phyloP scores from a whole-genome alignment of 176 grass and related monocot genomes.

The Otatea glauca region DNA sequence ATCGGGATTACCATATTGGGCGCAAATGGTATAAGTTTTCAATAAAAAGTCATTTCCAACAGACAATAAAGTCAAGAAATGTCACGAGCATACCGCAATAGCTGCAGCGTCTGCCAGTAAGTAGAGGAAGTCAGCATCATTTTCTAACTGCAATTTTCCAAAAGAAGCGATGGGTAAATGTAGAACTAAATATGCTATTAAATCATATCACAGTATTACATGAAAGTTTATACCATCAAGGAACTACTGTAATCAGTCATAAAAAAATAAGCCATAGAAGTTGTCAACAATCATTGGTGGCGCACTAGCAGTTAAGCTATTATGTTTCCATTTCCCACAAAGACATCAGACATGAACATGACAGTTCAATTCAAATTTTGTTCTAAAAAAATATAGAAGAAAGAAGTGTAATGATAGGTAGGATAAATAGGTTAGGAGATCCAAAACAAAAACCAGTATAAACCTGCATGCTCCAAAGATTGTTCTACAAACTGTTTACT shows the following conservation, averaged over 20 bases:
- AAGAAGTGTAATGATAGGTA: background rate
- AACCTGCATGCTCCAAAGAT: conserved; percentile 10
- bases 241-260: background rate
- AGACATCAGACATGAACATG: background rate
- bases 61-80: conserved; percentile 34
- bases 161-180: conserved; percentile 11
- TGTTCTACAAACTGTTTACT: background rate
- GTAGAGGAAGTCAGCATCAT: conserved; percentile 94
- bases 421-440: conserved; percentile 20
- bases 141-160: conserved; percentile 62
- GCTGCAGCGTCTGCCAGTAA: conserved; percentile 85
- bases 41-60: conserved; percentile 28
- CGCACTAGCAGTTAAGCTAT: conserved; percentile 6
- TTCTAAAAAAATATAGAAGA: conserved; percentile 15
- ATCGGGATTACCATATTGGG: conserved; percentile 96
- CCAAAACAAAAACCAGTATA: conserved; percentile 12
- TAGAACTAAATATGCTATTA: background rate
- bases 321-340: conserved; percentile 21
- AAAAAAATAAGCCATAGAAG: background rate
- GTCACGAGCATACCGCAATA: conserved; percentile 70
- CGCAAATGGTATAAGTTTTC: conserved; percentile 48
- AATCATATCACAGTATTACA: background rate
- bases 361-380: background rate
- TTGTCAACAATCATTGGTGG: conserved; percentile 6
- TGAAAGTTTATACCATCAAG: background rate